These are phyloP conservation scores for Dipodascus albidus DNA, from an alignment of 805 yeast species.

Conservation along the genomic window DNA sequence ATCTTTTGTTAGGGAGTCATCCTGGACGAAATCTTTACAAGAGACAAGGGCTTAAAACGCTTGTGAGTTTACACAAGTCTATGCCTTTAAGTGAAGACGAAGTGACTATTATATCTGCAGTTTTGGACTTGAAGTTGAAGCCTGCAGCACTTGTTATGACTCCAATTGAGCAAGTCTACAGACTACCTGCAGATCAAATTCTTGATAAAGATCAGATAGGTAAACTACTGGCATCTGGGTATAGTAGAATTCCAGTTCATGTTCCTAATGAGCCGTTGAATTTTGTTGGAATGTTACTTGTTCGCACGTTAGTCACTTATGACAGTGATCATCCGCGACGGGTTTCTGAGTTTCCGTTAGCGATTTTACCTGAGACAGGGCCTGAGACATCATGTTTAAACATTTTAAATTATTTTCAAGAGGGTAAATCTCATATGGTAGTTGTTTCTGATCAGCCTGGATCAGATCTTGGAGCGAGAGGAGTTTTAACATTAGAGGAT, in stretches of 20 bases:
- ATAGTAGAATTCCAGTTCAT: slow-evolving; percentile 89
- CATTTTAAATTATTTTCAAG: slow-evolving; percentile 91
- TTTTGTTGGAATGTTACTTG: slow-evolving; percentile 90
- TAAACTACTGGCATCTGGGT: slow-evolving; percentile 86
- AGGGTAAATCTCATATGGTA: slow-evolving; percentile 96
- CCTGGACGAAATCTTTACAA: slow-evolving; percentile 64
- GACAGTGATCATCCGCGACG: slow-evolving; percentile 95
- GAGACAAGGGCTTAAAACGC: slow-evolving; percentile 83
- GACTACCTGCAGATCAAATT: slow-evolving; percentile 72
- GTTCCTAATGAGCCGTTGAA: slow-evolving; percentile 80
- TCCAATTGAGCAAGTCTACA: slow-evolving; percentile 80
- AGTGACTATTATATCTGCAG: slow-evolving; percentile 91
- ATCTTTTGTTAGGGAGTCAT: slow-evolving; percentile 38
- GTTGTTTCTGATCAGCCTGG: slow-evolving; percentile 85
- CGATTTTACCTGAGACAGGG: slow-evolving; percentile 90
- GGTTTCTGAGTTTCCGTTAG: slow-evolving; percentile 86
- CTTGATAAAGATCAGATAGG: slow-evolving; percentile 79
- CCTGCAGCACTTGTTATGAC: slow-evolving; percentile 85
- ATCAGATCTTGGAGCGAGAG: slow-evolving; percentile 65
- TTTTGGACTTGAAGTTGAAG: slow-evolving; percentile 85
- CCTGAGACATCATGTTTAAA: slow-evolving; percentile 88
- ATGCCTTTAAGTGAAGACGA: slow-evolving; percentile 91
- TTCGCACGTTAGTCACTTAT: slow-evolving; percentile 82
- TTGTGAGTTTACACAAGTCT: slow-evolving; percentile 84
- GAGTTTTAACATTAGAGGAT: slow-evolving; percentile 89